Conservation (phyloP, 257 asterid genomes). For the Rhazya stricta region DNA sequence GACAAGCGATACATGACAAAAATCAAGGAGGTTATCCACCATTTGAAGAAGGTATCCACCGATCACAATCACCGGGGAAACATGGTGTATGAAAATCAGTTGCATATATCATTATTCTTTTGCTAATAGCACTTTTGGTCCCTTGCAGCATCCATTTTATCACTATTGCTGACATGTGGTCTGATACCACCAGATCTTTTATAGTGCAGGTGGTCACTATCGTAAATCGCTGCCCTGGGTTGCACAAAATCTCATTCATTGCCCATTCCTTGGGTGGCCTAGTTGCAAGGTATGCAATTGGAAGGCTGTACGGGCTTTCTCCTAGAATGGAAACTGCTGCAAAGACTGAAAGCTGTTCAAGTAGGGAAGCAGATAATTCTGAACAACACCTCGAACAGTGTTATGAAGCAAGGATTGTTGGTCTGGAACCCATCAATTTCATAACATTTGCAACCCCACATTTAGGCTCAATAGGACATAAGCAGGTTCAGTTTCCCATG, state of each 20-base stretch:
- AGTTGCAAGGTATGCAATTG: slow-evolving; percentile 85
- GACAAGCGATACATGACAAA: neutral
- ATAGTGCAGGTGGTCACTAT: slow-evolving; percentile 79
- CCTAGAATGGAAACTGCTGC: slow-evolving; percentile 21
- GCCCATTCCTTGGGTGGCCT: slow-evolving; percentile 97
- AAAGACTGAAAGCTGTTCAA: slow-evolving; percentile 26
- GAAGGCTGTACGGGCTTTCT: slow-evolving; percentile 48
- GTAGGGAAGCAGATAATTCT: slow-evolving; percentile 27
- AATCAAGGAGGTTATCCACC: neutral
- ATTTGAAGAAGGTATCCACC: neutral
- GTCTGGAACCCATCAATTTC: slow-evolving; percentile 79
- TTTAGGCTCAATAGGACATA: slow-evolving; percentile 80
- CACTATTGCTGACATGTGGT: slow-evolving; percentile 1
- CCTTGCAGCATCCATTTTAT: slow-evolving; percentile 10
- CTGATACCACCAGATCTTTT: slow-evolving; percentile 17
- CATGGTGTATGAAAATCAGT: neutral
- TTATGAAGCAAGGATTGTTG: slow-evolving; percentile 51
- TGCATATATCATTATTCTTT: neutral
- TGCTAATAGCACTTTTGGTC: slow-evolving; percentile 28
- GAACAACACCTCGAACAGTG: slow-evolving; percentile 18
- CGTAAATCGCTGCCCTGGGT: slow-evolving; percentile 65
- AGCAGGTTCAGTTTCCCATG: slow-evolving; percentile 46
- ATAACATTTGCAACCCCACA: slow-evolving; percentile 92
- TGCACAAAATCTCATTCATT: slow-evolving; percentile 71
- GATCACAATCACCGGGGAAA: neutral